phyloP scores from a whole-genome alignment of 225 moss, liverwort and hornwort species.

The Pseudisothecium myosuroides region DNA sequence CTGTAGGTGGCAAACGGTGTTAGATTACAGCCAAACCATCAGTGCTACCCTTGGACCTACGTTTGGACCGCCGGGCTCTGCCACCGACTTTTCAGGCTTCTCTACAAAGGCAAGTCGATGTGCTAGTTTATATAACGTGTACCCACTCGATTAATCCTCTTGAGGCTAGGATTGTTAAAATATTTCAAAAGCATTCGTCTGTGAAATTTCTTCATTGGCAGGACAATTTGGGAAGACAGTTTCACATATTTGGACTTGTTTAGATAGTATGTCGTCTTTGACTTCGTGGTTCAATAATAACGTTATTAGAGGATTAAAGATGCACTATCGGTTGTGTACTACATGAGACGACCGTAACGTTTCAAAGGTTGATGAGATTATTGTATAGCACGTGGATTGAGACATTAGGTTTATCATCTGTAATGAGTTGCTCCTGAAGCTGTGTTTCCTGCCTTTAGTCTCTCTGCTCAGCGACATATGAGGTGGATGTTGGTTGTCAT shows the following conservation, averaged over 20 bases:
- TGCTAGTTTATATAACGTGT: slow-evolving; percentile 5
- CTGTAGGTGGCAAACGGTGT: slow-evolving; percentile 86
- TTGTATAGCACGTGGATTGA: neutral
- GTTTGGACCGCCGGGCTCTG: slow-evolving; percentile 40
- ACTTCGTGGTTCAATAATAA: neutral
- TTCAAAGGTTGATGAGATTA: neutral
- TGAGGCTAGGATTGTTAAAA: neutral
- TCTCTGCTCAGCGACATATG: neutral
- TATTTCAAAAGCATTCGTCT: neutral
- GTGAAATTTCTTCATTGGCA: neutral
- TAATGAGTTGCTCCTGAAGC: neutral
- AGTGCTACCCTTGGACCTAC: slow-evolving; percentile 57
- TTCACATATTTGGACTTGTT: neutral
- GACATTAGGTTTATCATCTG: neutral
- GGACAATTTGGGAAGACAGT: neutral
- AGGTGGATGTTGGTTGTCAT: neutral
- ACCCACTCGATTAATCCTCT: neutral
- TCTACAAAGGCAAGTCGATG: slow-evolving; percentile 52
- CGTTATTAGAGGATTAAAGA: neutral
- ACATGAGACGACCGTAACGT: neutral
- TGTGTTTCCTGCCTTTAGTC: neutral
- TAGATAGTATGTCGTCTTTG: neutral
- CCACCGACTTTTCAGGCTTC: slow-evolving; percentile 34
- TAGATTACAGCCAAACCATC: slow-evolving; percentile 81
- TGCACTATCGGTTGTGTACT: neutral